Evolutionary conservation across 495 filamentous ascomycete species (phyloP).

Genomic region (Acidiella bohemica): DNA sequence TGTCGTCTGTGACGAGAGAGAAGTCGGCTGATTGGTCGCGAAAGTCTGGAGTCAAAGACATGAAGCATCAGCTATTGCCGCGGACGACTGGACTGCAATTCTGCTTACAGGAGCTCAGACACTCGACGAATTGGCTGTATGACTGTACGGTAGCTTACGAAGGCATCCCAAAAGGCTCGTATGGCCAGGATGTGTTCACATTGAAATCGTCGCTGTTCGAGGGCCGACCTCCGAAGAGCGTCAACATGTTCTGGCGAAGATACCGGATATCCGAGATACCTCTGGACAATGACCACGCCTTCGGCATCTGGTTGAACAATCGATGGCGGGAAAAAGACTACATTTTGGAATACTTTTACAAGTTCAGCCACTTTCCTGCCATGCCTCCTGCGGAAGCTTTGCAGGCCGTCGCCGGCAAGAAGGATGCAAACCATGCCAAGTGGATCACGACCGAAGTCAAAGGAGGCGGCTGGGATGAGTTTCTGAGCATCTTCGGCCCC

Average conservation of each 20-base stretch:
- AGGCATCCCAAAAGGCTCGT: slow-evolving; percentile 29
- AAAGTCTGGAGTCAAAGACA: slow-evolving; percentile 29
- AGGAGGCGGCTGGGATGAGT: slow-evolving; percentile 29
- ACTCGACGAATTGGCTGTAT: slow-evolving; percentile 31
- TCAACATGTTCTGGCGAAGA: slow-evolving; percentile 34
- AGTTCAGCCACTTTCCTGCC: slow-evolving; percentile 26
- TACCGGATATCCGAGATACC: slow-evolving; percentile 29
- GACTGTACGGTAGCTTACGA: slow-evolving; percentile 34
- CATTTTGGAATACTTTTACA: slow-evolving; percentile 28
- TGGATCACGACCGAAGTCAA: slow-evolving; percentile 29
- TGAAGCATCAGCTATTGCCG: slow-evolving; percentile 33
- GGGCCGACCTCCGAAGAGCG: slow-evolving; percentile 31
- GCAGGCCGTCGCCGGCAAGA: slow-evolving; percentile 14
- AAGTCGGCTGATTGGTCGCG: slow-evolving; percentile 28
- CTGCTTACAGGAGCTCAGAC: slow-evolving; percentile 28
- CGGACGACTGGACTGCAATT: slow-evolving; percentile 30
- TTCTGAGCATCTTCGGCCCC: slow-evolving; percentile 31
- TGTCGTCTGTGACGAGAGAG: slow-evolving; percentile 24
- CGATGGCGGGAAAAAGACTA: slow-evolving; percentile 34
- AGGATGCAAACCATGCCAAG: slow-evolving; percentile 14
- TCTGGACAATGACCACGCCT: slow-evolving; percentile 25
- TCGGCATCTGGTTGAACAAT: slow-evolving; percentile 30
- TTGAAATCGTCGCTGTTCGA: slow-evolving; percentile 32
- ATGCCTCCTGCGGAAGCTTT: slow-evolving; percentile 20
- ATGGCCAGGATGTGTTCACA: slow-evolving; percentile 33